These are phyloP conservation scores for Barbarea vulgaris DNA, from an alignment of 345 rosid genomes.

Conservation along the genomic window DNA sequence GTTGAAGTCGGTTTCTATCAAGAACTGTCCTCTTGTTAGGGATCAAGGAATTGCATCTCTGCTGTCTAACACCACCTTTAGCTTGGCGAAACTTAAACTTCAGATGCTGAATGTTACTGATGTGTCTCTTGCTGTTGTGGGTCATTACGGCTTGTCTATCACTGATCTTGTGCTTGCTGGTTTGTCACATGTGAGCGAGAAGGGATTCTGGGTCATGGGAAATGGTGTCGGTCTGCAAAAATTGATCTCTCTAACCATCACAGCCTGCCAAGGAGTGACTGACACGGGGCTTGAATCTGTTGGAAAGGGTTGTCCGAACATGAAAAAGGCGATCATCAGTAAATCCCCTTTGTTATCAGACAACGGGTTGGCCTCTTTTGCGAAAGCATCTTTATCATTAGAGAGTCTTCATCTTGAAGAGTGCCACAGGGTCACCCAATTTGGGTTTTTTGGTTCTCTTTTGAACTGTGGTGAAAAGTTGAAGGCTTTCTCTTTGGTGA, in stretches of 20 bases:
- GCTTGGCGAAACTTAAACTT: conserved; percentile 68
- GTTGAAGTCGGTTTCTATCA: conserved; percentile 71
- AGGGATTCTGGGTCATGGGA: conserved; percentile 98
- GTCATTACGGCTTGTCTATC: conserved; percentile 80
- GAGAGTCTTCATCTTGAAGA: conserved; percentile 88
- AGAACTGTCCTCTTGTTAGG: conserved; percentile 72
- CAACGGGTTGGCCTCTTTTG: conserved; percentile 74
- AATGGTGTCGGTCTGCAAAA: conserved; percentile 84
- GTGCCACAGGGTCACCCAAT: conserved; percentile 92
- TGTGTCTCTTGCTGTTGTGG: conserved; percentile 80
- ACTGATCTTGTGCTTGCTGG: conserved; percentile 66
- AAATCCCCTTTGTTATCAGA: conserved; percentile 71
- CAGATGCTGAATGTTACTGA: conserved; percentile 76
- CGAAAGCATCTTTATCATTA: conserved; percentile 61
- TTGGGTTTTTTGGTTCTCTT: conserved; percentile 80
- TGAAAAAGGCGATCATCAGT: conserved; percentile 57
- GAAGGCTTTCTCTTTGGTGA: conserved; percentile 67
- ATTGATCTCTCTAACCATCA: conserved; percentile 60
- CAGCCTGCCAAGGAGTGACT: conserved; percentile 74
- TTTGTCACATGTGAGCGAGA: conserved; percentile 67
- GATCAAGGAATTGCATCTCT: conserved; percentile 85
- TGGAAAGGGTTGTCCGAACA: conserved; percentile 83
- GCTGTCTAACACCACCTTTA: conserved; percentile 52
- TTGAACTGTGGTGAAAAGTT: conserved; percentile 66
- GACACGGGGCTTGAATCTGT: conserved; percentile 74